Conservation (phyloP, 164 flowering plant genomes). For the Buxus sempervirens region DNA sequence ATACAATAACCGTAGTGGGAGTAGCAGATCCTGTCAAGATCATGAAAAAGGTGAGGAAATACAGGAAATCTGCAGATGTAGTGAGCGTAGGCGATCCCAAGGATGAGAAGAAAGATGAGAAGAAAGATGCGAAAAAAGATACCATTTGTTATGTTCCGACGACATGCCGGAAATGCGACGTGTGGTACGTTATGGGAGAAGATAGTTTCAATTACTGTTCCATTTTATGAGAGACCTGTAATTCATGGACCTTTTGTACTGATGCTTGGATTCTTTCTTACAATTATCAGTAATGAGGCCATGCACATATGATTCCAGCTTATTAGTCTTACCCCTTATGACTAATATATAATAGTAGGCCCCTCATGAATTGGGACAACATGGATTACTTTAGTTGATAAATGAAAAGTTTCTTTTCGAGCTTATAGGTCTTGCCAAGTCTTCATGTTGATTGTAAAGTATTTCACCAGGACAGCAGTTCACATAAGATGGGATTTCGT, state of each 20-base stretch:
- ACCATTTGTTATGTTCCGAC: no score
- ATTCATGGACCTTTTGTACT: background rate
- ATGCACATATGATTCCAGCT: background rate
- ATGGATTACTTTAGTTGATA: no score
- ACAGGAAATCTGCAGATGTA: slow-evolving; percentile 38
- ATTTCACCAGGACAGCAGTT: no score
- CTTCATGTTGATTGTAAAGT: no score
- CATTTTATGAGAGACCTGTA: slow-evolving; percentile 27
- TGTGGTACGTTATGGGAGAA: slow-evolving; percentile 42
- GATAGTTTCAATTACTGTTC: slow-evolving; percentile 33
- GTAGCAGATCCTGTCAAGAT: slow-evolving; percentile 52
- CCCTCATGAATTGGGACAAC: no score
- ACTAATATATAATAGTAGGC: no score
- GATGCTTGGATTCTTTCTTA: background rate
- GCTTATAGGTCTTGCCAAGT: no score
- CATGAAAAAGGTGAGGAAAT: slow-evolving; percentile 47
- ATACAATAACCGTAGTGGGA: slow-evolving; percentile 44
- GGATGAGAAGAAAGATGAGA: slow-evolving; percentile 48
- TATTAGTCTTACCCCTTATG: no score
- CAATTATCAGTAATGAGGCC: background rate
- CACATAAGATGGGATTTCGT: no score
- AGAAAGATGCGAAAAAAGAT: slow-evolving; percentile 29
- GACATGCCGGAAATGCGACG: slow-evolving; percentile 49
- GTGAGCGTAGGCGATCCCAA: slow-evolving; percentile 43
- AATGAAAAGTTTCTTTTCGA: no score